Evolutionary conservation across 352 stramenopile genomes (phyloP).

Genomic region (Thalassiosira hispida): DNA sequence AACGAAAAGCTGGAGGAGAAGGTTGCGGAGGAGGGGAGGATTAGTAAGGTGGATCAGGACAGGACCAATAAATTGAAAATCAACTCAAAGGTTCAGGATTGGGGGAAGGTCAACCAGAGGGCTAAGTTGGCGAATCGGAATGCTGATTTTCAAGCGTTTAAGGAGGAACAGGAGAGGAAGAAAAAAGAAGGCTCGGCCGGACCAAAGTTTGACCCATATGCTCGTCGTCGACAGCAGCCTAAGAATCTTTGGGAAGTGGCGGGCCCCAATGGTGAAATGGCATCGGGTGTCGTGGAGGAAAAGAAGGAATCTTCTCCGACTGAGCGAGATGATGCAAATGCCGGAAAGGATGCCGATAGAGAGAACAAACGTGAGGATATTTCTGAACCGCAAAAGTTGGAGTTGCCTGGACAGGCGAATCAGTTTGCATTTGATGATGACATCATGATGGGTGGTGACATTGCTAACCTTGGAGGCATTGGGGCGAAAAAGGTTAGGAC

Average conservation of each 20-base stretch:
- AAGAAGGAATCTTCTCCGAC: slow-evolving; percentile 45
- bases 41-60: slow-evolving; percentile 65
- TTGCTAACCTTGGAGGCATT: slow-evolving; percentile 42
- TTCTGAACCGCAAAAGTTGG: slow-evolving; percentile 48
- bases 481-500: slow-evolving; percentile 49
- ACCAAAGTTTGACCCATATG: slow-evolving; percentile 81
- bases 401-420: slow-evolving; percentile 41
- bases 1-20: slow-evolving; percentile 55
- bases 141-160: slow-evolving; percentile 73
- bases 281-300: slow-evolving; percentile 42
- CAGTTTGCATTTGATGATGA: slow-evolving; percentile 82
- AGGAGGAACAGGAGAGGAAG: slow-evolving; percentile 56
- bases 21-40: slow-evolving; percentile 59
- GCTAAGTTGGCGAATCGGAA: slow-evolving; percentile 73
- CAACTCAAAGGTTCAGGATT: slow-evolving; percentile 75
- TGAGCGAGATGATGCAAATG: slow-evolving; percentile 48
- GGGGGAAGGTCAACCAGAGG: slow-evolving; percentile 82
- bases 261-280: slow-evolving; percentile 57
- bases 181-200: slow-evolving; percentile 44
- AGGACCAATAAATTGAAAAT: slow-evolving; percentile 62
- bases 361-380: slow-evolving; percentile 52
- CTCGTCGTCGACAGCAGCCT: slow-evolving; percentile 79
- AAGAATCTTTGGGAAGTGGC: slow-evolving; percentile 86
- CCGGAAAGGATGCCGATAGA: slow-evolving; percentile 42
- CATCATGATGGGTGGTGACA: slow-evolving; percentile 58